phyloP scores from a whole-genome alignment of 2,329 filamentous ascomycete species.

The Aspergillus glaucus region DNA sequence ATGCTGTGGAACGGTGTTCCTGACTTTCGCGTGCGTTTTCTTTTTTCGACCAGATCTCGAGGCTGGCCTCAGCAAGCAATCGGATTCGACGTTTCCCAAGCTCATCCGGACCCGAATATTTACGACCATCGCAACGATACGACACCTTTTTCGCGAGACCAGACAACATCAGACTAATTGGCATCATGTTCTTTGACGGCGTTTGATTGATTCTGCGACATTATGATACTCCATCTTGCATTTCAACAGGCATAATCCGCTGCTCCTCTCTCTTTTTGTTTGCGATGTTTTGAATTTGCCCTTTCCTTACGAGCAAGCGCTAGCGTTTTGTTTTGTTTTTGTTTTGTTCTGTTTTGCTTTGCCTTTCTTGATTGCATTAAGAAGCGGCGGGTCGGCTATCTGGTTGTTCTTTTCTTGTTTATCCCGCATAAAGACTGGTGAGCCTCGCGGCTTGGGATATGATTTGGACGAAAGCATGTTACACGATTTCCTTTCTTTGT shows the following conservation, averaged over 20 bases:
- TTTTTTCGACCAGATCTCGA: slow-evolving; percentile 16
- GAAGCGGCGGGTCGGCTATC: slow-evolving; percentile 44
- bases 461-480: slow-evolving; percentile 36
- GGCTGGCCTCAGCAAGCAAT: slow-evolving; percentile 10
- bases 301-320: slow-evolving; percentile 46
- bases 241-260: slow-evolving; percentile 10
- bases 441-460: slow-evolving; percentile 45
- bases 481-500: slow-evolving; percentile 27
- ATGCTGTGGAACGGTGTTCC: slow-evolving; percentile 21
- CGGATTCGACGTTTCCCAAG: slow-evolving; percentile 10
- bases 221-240: slow-evolving; percentile 35
- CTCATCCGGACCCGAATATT: slow-evolving; percentile 39
- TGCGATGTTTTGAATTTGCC: slow-evolving; percentile 17
- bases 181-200: slow-evolving; percentile 47
- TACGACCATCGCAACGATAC: slow-evolving; percentile 29
- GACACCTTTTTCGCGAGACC: slow-evolving; percentile 32
- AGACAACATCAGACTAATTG: slow-evolving; percentile 38
- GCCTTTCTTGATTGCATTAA: slow-evolving; percentile 32
- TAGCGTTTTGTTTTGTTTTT: slow-evolving; percentile 38
- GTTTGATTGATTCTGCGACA: slow-evolving; percentile 45
- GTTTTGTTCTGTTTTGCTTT: slow-evolving; percentile 3
- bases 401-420: slow-evolving; percentile 33
- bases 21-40: slow-evolving; percentile 15
- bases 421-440: slow-evolving; percentile 42
- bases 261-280: slow-evolving; percentile 1